phyloP scores from a whole-genome alignment of 2,329 filamentous ascomycete genomes.

The Calonectria henricotiae region DNA sequence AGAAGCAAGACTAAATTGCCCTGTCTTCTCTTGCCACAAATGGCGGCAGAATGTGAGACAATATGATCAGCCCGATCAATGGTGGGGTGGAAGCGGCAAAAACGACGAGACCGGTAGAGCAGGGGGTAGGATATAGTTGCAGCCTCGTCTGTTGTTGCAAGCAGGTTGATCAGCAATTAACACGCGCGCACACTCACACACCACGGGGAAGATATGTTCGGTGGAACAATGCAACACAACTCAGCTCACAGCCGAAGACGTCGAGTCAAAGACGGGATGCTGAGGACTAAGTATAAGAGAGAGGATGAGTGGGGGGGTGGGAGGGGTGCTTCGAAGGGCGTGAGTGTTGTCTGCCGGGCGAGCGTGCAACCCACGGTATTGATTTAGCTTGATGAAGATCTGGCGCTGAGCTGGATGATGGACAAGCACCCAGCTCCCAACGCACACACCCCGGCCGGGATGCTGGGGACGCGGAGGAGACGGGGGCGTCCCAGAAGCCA shows the following conservation, averaged over 20 bases:
- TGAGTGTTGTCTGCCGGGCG: constrained; percentile 39
- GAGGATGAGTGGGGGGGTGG: constrained; percentile 32
- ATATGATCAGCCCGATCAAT: constrained; percentile 41
- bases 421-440: constrained; percentile 25
- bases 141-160: constrained; percentile 29
- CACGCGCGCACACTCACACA: constrained; percentile 39
- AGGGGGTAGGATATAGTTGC: constrained; percentile 40
- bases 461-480: constrained; percentile 47
- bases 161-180: constrained; percentile 41
- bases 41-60: constrained; percentile 42
- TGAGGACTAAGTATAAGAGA: constrained; percentile 22
- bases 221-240: constrained; percentile 39
- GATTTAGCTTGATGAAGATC: constrained; percentile 48
- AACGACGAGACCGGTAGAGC: constrained; percentile 35
- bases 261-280: constrained; percentile 21
- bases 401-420: constrained; percentile 41
- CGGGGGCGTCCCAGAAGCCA: constrained; percentile 44
- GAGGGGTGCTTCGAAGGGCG: constrained; percentile 38
- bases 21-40: constrained; percentile 35
- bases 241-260: constrained; percentile 8
- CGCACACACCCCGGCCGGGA: constrained; percentile 27
- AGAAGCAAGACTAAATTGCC: constrained; percentile 39
- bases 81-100: constrained; percentile 41
- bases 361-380: constrained; percentile 40
- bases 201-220: constrained; percentile 37